Evolutionary conservation across 306 rosid species (phyloP), one percentile per base, ranked within the genome.

Genomic region (Vachellia collinsii): DNA sequence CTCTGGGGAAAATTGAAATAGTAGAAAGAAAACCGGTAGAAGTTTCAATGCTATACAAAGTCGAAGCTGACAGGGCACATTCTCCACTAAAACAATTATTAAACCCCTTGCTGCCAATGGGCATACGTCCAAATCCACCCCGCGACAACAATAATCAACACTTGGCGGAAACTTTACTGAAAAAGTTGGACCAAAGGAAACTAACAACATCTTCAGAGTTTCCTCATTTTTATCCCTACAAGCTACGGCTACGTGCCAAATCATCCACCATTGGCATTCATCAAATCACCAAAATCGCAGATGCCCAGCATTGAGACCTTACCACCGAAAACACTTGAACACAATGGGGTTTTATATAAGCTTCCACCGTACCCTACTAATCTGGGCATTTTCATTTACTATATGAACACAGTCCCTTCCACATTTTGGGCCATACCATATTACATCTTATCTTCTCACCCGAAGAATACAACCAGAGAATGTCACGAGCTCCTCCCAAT

Each of bases 401-500:
- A 69, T 69, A 69, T 68, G 34, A 42, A 20, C 25, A 68, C 73
- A 43, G 54, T 43, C 17, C 54, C 22, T 43, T 43, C 74, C 56
- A 70, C 12, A 39, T 20, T 44, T 44, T 70, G 39, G 39, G n/a
- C 12, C 74, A 70, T 44, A 70, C 1, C 34, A 29, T 29, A 29
- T 29, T 2, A 29, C 34, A 29, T 29, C 34, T 29, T 29, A 29
- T 29, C 1, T 29, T 29, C 34, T 29, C 34, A 29, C 34, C 34
- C 34, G 34, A 64, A 75, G 51, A 42, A 23, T 56, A 88, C 39
- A 77, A 41, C 58, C 77, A 43, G 64, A 75, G 6, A 66, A 39
- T 75, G 44, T 89, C 86, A 91, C 2, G 92, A 85, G 80, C 72
- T 86, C 68, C 92, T 86, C 65, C 94, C 90, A 67, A 91, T 86